Conservation (phyloP, 768 basidiomycete genomes). For the Lepiota brunneoincarnata region DNA sequence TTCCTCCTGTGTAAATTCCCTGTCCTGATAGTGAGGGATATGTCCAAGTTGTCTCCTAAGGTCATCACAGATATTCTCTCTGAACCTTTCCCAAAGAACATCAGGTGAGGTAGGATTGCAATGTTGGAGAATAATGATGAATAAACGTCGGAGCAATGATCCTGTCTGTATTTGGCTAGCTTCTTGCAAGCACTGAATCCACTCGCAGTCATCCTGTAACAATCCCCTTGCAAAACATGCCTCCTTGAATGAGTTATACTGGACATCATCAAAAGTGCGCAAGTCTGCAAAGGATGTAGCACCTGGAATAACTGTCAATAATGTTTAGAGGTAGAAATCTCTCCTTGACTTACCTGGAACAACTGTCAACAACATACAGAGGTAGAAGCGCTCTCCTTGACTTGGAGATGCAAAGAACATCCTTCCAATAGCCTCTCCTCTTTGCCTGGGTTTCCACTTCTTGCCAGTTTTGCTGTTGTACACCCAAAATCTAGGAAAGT, state of each 20-base stretch:
- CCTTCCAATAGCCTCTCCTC: slow-evolving; percentile 33
- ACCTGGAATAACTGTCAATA: slow-evolving; percentile 38
- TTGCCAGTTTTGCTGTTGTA: slow-evolving; percentile 10
- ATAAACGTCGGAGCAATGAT: slow-evolving; percentile 29
- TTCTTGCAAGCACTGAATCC: slow-evolving; percentile 35
- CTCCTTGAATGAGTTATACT: slow-evolving; percentile 29
- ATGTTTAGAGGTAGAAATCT: slow-evolving; percentile 33
- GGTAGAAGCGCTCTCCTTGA: slow-evolving; percentile 37
- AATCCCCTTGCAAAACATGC: slow-evolving; percentile 42
- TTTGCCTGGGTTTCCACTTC: slow-evolving; percentile 27
- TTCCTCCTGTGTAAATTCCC: slow-evolving; percentile 20
- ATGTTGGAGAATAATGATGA: slow-evolving; percentile 34
- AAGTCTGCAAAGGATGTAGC: slow-evolving; percentile 26
- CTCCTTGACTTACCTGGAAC: too few species aligned
- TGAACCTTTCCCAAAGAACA: slow-evolving; percentile 36
- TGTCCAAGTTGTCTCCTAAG: not conserved
- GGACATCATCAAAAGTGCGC: slow-evolving; percentile 13
- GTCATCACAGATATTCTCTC: too few species aligned
- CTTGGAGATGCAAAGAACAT: slow-evolving; percentile 38
- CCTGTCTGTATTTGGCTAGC: slow-evolving; percentile 38
- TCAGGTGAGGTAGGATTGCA: slow-evolving; percentile 28
- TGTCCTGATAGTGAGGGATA: slow-evolving; percentile 13
- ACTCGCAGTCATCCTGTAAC: slow-evolving; percentile 48
- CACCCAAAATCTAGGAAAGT: slow-evolving; percentile 27
- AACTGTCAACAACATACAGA: too few species aligned